Conservation (phyloP, 305 asterid genomes). For the Fraxinus velutina region DNA sequence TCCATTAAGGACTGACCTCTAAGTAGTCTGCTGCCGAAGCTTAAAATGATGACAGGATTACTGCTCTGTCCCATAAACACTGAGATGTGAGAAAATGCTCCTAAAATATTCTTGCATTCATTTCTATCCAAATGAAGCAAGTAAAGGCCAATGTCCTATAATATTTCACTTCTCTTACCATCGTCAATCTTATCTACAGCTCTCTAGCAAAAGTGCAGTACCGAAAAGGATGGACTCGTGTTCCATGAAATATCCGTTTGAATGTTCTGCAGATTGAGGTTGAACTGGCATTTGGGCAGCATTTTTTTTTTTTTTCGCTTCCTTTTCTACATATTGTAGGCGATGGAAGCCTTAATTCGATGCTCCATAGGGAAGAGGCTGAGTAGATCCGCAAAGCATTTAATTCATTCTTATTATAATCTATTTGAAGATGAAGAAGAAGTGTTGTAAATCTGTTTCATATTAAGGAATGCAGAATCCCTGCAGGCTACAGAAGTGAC, state of each 20-base stretch:
- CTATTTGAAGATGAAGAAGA: not conserved
- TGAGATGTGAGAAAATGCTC: not conserved
- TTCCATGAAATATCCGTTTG: not conserved
- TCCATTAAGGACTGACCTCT: not conserved
- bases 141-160: not conserved
- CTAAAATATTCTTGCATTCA: not conserved
- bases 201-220: not conserved
- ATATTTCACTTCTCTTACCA: not conserved
- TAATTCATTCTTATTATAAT: not conserved
- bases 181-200: not conserved
- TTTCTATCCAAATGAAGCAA: not conserved
- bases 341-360: not conserved
- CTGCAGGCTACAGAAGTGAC: not conserved
- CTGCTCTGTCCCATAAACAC: not conserved
- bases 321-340: not conserved
- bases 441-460: not conserved
- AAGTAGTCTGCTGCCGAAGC: not conserved
- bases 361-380: not conserved
- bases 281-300: not conserved
- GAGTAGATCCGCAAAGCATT: not conserved
- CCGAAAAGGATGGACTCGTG: not conserved
- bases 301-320: not conserved
- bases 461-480: not conserved
- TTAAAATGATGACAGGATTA: not conserved
- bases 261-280: not conserved